Conservation (phyloP, 441 rosid species). For the Mallotus japonicus region DNA sequence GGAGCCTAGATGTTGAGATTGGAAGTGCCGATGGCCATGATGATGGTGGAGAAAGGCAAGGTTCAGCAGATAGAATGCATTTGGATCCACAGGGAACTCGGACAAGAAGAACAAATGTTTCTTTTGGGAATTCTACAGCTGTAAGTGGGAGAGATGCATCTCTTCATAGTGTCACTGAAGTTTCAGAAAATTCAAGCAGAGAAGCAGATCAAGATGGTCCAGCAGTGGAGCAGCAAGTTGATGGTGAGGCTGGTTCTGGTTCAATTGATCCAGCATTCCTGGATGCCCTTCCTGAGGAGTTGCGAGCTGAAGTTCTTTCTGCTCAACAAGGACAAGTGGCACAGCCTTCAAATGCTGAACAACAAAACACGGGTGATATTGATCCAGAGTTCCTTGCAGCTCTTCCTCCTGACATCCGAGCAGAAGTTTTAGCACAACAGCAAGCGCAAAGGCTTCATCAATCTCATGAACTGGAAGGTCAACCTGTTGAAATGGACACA, state of each 20-base stretch:
- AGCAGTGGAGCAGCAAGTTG: conserved; percentile 62
- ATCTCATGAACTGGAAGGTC: conserved; percentile 98
- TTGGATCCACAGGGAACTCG: conserved; percentile 60
- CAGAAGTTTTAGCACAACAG: conserved; percentile 96
- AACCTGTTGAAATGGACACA: conserved; percentile 99
- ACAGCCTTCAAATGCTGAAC: conserved; percentile 76
- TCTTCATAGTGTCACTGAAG: conserved; percentile 93
- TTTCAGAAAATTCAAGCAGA: conserved; percentile 83
- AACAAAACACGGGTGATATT: conserved; percentile 78
- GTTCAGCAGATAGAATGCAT: conserved; percentile 62
- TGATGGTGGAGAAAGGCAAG: conserved; percentile 94
- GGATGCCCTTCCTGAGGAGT: conserved; percentile 97
- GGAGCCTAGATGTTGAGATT: conserved; percentile 98
- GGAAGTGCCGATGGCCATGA: conserved; percentile 99
- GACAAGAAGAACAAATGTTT: conserved; percentile 62
- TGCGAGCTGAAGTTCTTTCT: conserved; percentile 97
- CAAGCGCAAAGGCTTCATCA: conserved; percentile 93
- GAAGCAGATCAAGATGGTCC: conserved; percentile 88
- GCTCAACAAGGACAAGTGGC: conserved; percentile 90
- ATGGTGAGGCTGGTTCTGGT: conserved; percentile 64
- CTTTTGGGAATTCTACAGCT: conserved; percentile 57
- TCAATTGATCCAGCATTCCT: conserved; percentile 97
- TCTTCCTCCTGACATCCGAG: conserved; percentile 97
- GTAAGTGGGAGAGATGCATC: conserved; percentile 73
- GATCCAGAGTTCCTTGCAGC: conserved; percentile 99